These are phyloP conservation scores for Botrytis tulipae DNA, from an alignment of 2,329 filamentous ascomycete genomes.

Conservation along the genomic window DNA sequence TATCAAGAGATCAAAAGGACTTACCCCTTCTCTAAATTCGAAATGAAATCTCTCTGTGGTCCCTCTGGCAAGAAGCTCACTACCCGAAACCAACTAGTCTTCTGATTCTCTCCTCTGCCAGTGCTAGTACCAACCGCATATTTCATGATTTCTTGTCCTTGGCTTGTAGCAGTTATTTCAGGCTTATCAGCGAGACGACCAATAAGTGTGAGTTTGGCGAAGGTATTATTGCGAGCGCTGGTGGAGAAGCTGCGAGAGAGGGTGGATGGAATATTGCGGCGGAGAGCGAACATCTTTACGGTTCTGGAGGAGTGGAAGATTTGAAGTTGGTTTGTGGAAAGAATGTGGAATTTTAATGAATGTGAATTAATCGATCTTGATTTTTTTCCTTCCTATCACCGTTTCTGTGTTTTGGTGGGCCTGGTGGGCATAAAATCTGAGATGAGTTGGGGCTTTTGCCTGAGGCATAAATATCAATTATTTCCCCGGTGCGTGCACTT, in stretches of 20 bases:
- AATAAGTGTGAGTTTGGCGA: slow-evolving; percentile 82
- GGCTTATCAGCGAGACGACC: slow-evolving; percentile 80
- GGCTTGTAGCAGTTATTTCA: slow-evolving; percentile 68
- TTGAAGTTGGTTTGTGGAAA: neutral
- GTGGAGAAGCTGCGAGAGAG: slow-evolving; percentile 73
- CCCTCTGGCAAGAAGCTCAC: slow-evolving; percentile 69
- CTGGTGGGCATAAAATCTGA: neutral
- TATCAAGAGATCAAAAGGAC: slow-evolving; percentile 40
- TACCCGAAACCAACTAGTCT: slow-evolving; percentile 84
- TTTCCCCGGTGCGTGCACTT: neutral
- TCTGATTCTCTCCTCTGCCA: slow-evolving; percentile 66
- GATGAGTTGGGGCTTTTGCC: neutral
- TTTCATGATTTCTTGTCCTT: slow-evolving; percentile 70
- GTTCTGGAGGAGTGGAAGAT: neutral
- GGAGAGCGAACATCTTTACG: slow-evolving; percentile 34
- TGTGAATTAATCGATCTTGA: neutral
- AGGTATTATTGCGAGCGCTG: slow-evolving; percentile 48
- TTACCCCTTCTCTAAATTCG: slow-evolving; percentile 80
- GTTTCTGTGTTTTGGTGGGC: neutral
- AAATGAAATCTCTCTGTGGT: slow-evolving; percentile 66
- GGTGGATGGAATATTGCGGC: slow-evolving; percentile 43
- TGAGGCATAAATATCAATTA: neutral
- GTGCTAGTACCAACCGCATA: slow-evolving; percentile 72
- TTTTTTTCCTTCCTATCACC: neutral
- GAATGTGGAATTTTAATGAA: neutral